A percentile compares a stretch with the other conserved stretches of the same genome.
Conservation (phyloP, 108 stramenopile species). For the Heterococcus sp. region DNA sequence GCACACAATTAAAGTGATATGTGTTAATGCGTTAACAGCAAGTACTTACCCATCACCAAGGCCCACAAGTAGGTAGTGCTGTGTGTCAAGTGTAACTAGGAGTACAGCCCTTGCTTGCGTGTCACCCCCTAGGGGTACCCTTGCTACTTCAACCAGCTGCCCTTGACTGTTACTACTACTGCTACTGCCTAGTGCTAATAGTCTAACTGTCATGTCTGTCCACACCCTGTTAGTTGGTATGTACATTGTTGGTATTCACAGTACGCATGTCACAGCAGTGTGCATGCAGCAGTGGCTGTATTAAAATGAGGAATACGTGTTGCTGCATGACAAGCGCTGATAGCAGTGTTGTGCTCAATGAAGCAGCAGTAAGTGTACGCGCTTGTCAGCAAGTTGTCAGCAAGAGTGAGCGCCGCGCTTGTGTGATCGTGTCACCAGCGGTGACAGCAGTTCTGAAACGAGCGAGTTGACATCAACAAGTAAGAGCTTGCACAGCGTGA, state of each 20-base stretch:
- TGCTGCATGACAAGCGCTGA: background rate
- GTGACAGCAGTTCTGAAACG: too few species aligned
- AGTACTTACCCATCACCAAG: constrained; percentile 77
- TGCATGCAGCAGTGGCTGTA: background rate
- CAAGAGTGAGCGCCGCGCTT: too few species aligned
- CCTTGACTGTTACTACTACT: constrained; percentile 26
- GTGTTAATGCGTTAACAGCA: too few species aligned
- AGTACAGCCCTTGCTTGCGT: constrained; percentile 54
- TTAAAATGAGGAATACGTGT: background rate
- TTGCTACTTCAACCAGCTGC: constrained; percentile 63
- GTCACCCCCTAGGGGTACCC: constrained; percentile 51
- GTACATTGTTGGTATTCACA: background rate
- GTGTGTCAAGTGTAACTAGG: constrained; percentile 48
- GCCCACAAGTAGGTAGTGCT: constrained; percentile 87
- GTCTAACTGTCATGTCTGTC: constrained; percentile 40
- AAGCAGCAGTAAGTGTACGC: too few species aligned
- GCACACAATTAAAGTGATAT: background rate
- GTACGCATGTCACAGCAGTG: background rate
- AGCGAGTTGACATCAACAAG: too few species aligned
- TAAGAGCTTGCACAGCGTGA: too few species aligned
- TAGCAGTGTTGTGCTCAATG: background rate
- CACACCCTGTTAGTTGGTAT: constrained; percentile 8
- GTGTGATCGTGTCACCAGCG: too few species aligned
- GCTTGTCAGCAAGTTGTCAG: too few species aligned
- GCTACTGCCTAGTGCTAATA: background rate